phyloP scores from a whole-genome alignment of 2,329 filamentous ascomycete species.

The Penicillium fuscoglaucum region DNA sequence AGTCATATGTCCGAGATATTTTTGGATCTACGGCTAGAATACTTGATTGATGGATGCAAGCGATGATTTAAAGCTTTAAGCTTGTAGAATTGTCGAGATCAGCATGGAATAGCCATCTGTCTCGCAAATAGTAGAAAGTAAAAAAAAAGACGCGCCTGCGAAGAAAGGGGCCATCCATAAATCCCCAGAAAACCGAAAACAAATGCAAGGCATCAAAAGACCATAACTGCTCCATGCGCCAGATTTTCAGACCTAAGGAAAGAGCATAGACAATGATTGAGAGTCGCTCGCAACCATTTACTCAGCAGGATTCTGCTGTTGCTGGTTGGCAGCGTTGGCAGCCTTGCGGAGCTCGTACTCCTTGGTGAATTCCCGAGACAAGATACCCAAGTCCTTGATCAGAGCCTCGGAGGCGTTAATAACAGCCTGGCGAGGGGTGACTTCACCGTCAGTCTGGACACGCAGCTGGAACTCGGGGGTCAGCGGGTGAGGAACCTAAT shows the following conservation, averaged over 20 bases:
- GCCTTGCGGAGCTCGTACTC: constrained; percentile 89
- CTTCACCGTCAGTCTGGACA: constrained; percentile 84
- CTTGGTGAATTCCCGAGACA: constrained; percentile 87
- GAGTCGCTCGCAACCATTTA: constrained; percentile 14
- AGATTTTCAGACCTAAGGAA: constrained; percentile 10
- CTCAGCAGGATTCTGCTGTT: constrained; percentile 36
- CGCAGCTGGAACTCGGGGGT: constrained; percentile 66
- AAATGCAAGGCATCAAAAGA: constrained; percentile 14
- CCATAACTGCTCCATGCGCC: constrained; percentile 27
- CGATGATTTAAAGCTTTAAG: not conserved
- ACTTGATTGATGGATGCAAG: not conserved
- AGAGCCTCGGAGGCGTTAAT: constrained; percentile 78
- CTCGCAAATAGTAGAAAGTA: constrained; percentile 1
- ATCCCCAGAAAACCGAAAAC: constrained; percentile 7
- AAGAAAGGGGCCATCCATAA: not conserved
- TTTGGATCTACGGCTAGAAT: constrained; percentile 2
- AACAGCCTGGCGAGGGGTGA: constrained; percentile 87
- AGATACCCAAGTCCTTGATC: constrained; percentile 73
- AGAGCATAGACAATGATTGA: not conserved
- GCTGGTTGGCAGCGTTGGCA: constrained; percentile 63
- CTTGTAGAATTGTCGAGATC: constrained; percentile 2
- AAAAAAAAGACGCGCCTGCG: not conserved
- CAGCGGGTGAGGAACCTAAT: constrained; percentile 47
- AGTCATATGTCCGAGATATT: constrained; percentile 18
- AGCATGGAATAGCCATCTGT: constrained; percentile 7